phyloP scores from a whole-genome alignment of 805 yeast genomes.

The Teunomyces barrocoloradensis region DNA sequence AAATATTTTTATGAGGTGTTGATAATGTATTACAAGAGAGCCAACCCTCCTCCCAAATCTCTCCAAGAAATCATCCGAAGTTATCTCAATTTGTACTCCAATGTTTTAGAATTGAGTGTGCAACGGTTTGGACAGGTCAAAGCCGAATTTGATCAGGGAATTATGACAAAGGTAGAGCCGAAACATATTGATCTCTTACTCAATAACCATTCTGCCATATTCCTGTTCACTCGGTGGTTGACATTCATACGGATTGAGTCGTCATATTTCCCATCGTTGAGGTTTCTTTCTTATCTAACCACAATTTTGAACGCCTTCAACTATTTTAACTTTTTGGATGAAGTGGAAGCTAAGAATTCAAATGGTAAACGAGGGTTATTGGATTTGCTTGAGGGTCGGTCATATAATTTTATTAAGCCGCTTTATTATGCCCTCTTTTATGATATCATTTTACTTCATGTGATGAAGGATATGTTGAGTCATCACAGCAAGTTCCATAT shows the following conservation, averaged over 20 bases:
- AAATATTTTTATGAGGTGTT: constrained; percentile 13
- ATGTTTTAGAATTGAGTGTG: constrained; percentile 8
- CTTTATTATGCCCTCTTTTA: constrained; percentile 18
- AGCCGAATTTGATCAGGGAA: constrained; percentile 5
- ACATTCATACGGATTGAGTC: constrained; percentile 25
- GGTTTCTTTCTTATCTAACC: constrained; percentile 26
- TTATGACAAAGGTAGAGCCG: neutral
- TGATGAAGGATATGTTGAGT: constrained; percentile 9
- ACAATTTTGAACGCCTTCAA: constrained; percentile 23
- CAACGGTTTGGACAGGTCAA: constrained; percentile 7
- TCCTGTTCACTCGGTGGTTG: constrained; percentile 23
- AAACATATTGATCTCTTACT: constrained; percentile 7
- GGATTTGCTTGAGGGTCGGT: constrained; percentile 7
- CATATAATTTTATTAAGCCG: constrained; percentile 12
- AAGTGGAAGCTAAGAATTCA: constrained; percentile 5
- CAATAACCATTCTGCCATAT: constrained; percentile 15
- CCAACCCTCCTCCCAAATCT: constrained; percentile 6
- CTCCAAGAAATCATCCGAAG: constrained; percentile 13
- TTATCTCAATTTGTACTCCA: constrained; percentile 17
- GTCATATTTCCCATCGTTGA: constrained; percentile 27
- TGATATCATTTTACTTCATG: constrained; percentile 18
- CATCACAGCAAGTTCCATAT: constrained; percentile 7
- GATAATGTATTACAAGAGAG: constrained; percentile 21
- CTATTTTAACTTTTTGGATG: constrained; percentile 20
- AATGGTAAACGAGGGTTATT: constrained; percentile 9